Percentiles rank a stretch among this genome's conserved stretches.
Evolutionary conservation across 208 protist species (phyloP).

Genomic region (Blechomonas ayalai): DNA sequence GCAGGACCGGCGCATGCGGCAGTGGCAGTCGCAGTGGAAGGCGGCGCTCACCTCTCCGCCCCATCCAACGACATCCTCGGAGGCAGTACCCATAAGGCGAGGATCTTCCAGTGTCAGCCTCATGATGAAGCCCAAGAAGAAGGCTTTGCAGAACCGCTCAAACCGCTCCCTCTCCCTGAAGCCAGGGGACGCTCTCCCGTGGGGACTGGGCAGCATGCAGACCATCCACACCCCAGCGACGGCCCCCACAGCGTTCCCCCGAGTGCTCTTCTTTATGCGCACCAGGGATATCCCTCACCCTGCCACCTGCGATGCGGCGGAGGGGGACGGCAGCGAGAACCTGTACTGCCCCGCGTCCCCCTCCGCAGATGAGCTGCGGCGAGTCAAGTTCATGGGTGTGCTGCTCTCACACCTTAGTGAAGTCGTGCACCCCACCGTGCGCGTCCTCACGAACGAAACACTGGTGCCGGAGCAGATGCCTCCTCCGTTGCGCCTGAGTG

Average conservation of each 20-base stretch:
- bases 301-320: too few species aligned
- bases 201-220: too few species aligned
- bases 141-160: conserved; percentile 7
- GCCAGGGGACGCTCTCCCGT: conserved; percentile 6
- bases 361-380: background rate
- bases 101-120: background rate
- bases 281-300: conserved; percentile 48
- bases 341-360: background rate
- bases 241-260: conserved; percentile 22
- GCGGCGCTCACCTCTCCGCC: conserved; percentile 9
- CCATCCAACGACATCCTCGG: background rate
- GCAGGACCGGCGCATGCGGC: conserved; percentile 30
- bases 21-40: conserved; percentile 27
- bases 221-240: background rate
- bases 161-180: conserved; percentile 1
- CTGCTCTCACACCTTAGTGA: conserved; percentile 9
- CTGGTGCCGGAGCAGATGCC: conserved; percentile 46
- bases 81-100: background rate
- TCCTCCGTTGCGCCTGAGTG: conserved; percentile 41
- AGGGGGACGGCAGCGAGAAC: too few species aligned
- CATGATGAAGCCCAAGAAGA: background rate
- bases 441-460: conserved; percentile 28
- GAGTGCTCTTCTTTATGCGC: conserved; percentile 59
- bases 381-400: background rate
- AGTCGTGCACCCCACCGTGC: conserved; percentile 3